These are phyloP conservation scores for Mariannaea sp. DNA, from an alignment of 2,329 filamentous ascomycete genomes.

Conservation along the genomic window DNA sequence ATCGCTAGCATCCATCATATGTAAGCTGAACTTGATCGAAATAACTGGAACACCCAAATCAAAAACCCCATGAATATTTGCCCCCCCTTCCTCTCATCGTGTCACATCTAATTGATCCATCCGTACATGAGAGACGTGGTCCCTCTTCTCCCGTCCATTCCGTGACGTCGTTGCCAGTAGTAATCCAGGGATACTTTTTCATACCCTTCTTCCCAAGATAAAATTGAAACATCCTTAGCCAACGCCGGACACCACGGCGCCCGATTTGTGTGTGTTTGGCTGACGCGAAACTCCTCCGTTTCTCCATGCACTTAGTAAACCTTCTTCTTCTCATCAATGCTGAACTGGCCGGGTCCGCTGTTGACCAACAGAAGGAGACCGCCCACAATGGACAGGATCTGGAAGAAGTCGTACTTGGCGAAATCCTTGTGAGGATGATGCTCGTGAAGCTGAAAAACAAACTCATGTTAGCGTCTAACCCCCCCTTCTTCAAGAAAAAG, in stretches of 20 bases:
- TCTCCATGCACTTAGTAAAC: constrained; percentile 71
- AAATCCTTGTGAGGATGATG: constrained; percentile 99
- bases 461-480: too few species aligned
- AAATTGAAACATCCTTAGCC: constrained; percentile 17
- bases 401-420: constrained; percentile 99
- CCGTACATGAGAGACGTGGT: constrained; percentile 17
- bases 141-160: constrained; percentile 5
- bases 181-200: constrained; percentile 16
- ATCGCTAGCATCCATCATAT: too few species aligned
- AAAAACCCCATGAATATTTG: constrained; percentile 1
- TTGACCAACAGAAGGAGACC: constrained; percentile 96
- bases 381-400: constrained; percentile 97
- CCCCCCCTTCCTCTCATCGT: constrained; percentile 4
- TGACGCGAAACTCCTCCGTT: background rate
- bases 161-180: constrained; percentile 2
- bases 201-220: constrained; percentile 13
- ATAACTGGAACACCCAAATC: too few species aligned
- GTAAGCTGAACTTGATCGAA: too few species aligned
- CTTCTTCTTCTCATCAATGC: constrained; percentile 99
- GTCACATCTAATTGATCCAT: constrained; percentile 18
- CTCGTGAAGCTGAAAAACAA: constrained; percentile 79
- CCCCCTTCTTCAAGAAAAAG: too few species aligned
- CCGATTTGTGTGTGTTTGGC: constrained; percentile 4
- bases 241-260: constrained; percentile 14
- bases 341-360: constrained; percentile 97